Conservation (phyloP, 768 basidiomycete species). For the Pulveroboletus sp. region DNA sequence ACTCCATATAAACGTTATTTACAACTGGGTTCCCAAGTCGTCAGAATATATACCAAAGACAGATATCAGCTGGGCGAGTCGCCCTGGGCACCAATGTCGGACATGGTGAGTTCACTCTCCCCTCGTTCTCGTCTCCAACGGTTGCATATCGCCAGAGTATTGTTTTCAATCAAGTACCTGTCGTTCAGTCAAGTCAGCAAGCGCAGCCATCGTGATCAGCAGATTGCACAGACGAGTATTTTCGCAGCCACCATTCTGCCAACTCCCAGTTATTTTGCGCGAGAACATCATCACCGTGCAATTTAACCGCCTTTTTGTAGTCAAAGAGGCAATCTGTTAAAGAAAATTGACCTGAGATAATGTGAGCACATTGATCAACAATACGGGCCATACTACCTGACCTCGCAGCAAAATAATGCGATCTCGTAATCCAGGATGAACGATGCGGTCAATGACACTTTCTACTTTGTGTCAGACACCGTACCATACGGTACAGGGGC, state of each 20-base stretch:
- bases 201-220: background rate
- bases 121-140: slow-evolving; percentile 88
- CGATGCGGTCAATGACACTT: slow-evolving; percentile 85
- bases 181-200: slow-evolving; percentile 1
- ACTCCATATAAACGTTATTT: slow-evolving; percentile 11
- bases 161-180: slow-evolving; percentile 78
- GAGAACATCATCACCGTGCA: slow-evolving; percentile 92
- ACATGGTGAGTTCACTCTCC: slow-evolving; percentile 62
- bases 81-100: slow-evolving; percentile 45
- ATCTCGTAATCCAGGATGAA: slow-evolving; percentile 88
- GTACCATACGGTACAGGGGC: background rate
- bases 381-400: slow-evolving; percentile 28
- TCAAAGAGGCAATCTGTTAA: slow-evolving; percentile 78
- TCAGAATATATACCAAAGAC: slow-evolving; percentile 10
- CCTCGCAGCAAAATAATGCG: slow-evolving; percentile 88
- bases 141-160: slow-evolving; percentile 70
- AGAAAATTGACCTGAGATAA: slow-evolving; percentile 63
- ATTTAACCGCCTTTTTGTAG: slow-evolving; percentile 61
- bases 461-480: slow-evolving; percentile 44
- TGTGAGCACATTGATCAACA: slow-evolving; percentile 3
- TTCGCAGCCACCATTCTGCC: slow-evolving; percentile 74
- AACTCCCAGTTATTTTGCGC: slow-evolving; percentile 91
- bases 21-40: background rate
- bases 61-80: slow-evolving; percentile 24
- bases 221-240: slow-evolving; percentile 59